Percentiles rank a stretch among this genome's conserved stretches.
phyloP scores from a whole-genome alignment of 2,329 filamentous ascomycete genomes.

The Coccinonectria pachysandricola region DNA sequence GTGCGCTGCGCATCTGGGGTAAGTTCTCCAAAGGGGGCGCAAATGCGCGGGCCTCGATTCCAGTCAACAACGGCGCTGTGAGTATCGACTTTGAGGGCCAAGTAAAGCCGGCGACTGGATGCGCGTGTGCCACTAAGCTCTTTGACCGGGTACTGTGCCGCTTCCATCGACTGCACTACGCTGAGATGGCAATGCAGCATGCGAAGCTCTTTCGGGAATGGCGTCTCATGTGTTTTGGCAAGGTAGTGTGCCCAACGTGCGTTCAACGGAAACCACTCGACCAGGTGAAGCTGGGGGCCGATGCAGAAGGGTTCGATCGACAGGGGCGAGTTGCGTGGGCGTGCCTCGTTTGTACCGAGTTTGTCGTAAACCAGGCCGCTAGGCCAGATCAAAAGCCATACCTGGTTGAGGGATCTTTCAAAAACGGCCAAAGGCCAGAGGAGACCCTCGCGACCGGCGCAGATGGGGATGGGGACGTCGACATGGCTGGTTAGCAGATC shows the following conservation, averaged over 20 bases:
- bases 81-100: slow-evolving; percentile 5
- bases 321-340: slow-evolving; percentile 15
- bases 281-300: slow-evolving; percentile 9
- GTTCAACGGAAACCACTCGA: slow-evolving; percentile 6
- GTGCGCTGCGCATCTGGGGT: slow-evolving; percentile 20
- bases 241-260: slow-evolving; percentile 23
- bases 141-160: slow-evolving; percentile 23
- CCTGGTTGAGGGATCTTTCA: slow-evolving; percentile 12
- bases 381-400: slow-evolving; percentile 6
- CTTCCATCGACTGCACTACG: slow-evolving; percentile 23
- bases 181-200: slow-evolving; percentile 13
- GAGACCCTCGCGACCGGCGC: no score
- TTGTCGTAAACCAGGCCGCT: slow-evolving; percentile 20
- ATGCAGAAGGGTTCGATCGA: slow-evolving; percentile 7
- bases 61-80: neutral
- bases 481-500: no score
- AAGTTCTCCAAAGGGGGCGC: neutral
- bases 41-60: slow-evolving; percentile 2
- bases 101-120: slow-evolving; percentile 24
- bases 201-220: slow-evolving; percentile 18
- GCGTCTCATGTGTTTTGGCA: slow-evolving; percentile 13
- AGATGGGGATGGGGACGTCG: no score
- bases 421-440: no score
- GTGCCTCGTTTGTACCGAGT: slow-evolving; percentile 25
- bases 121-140: slow-evolving; percentile 27